These are phyloP conservation scores for Leptodontidium sp. DNA, from an alignment of 2,329 filamentous ascomycete species.

Conservation along the genomic window DNA sequence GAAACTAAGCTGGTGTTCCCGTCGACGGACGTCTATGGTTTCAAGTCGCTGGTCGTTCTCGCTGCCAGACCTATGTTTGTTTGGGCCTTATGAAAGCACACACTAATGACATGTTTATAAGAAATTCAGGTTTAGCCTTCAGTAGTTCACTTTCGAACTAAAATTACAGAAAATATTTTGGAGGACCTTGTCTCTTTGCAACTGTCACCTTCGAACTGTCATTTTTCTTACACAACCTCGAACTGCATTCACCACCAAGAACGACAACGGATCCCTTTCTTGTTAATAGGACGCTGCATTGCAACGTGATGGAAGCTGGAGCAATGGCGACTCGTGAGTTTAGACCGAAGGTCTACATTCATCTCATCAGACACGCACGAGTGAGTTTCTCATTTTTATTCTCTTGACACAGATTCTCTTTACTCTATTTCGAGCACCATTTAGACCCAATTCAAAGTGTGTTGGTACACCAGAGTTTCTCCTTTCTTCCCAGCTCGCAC, in stretches of 20 bases:
- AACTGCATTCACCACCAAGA: neutral
- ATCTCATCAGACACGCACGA: constrained; percentile 7
- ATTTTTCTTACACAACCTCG: neutral
- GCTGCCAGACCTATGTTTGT: neutral
- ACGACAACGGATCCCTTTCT: neutral
- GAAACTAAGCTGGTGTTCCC: neutral
- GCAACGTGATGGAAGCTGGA: neutral
- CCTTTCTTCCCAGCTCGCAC: neutral
- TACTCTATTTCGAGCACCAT: neutral
- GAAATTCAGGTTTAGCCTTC: neutral
- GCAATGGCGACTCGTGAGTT: neutral
- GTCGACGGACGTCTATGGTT: no score
- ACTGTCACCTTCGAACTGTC: neutral
- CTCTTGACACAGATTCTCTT: no score
- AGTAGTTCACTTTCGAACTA: neutral
- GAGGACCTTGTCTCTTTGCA: neutral
- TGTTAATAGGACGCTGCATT: neutral
- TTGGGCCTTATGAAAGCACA: neutral
- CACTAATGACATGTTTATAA: no score
- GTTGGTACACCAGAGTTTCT: neutral
- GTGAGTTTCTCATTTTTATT: neutral
- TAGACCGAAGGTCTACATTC: neutral
- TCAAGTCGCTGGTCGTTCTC: neutral
- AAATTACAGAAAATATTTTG: neutral
- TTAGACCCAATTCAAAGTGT: neutral